Evolutionary conservation across 1,139 yeast genomes (phyloP).

Genomic region (Arxiozyma slooffiae): DNA sequence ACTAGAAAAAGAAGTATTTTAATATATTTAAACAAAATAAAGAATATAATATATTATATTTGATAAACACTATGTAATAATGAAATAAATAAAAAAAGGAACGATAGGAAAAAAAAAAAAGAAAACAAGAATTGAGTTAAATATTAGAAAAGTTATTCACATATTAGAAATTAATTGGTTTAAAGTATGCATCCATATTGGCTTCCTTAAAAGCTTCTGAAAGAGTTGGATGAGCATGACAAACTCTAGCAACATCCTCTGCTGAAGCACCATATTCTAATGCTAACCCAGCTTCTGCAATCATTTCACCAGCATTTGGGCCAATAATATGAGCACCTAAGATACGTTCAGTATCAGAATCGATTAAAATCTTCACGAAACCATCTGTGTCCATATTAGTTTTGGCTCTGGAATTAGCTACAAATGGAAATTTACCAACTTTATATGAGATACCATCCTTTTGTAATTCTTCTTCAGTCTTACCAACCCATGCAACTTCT

Average conservation of each 20-base stretch:
- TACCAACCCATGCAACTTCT: conserved; percentile 99
- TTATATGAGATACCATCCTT: conserved; percentile 86
- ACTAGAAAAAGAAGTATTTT: no score
- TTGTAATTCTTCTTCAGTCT: conserved; percentile 90
- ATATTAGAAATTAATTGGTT: conserved; percentile 69
- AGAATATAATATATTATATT: neutral
- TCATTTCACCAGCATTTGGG: conserved; percentile 99
- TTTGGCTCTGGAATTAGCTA: conserved; percentile 99
- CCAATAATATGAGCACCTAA: conserved; percentile 97
- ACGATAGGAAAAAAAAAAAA: neutral
- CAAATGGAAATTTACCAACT: conserved; percentile 95
- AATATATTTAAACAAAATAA: no score
- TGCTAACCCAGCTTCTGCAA: conserved; percentile 96
- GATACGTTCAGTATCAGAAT: conserved; percentile 93
- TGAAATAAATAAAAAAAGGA: neutral
- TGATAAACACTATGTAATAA: neutral
- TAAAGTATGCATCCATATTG: conserved; percentile 83
- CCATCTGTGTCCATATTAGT: conserved; percentile 97
- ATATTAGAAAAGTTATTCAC: neutral
- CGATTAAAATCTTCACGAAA: conserved; percentile 89
- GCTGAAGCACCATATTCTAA: conserved; percentile 98
- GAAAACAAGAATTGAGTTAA: neutral
- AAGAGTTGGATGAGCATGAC: conserved; percentile 98
- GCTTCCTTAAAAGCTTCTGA: conserved; percentile 99
- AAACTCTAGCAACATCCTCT: conserved; percentile 93